Conservation (phyloP, 805 yeast genomes). For the Candida piceae region DNA sequence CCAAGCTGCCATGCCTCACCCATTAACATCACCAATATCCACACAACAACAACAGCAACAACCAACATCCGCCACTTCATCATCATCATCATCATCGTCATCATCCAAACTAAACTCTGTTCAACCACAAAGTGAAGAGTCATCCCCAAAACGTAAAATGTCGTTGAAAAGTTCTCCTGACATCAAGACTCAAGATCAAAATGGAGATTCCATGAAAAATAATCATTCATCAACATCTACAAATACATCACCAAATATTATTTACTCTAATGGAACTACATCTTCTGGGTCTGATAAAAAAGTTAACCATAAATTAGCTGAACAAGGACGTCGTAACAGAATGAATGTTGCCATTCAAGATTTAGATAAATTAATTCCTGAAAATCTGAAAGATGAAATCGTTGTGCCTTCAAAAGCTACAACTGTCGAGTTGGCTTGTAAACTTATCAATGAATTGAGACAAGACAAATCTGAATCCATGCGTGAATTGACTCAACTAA, state of each 20-base stretch:
- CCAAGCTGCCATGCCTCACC: neutral
- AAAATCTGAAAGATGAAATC: conserved; percentile 46
- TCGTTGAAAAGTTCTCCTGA: no score
- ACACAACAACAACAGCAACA: conserved; percentile 10
- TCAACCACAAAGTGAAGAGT: no score
- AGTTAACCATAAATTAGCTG: conserved; percentile 85
- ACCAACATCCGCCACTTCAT: conserved; percentile 3
- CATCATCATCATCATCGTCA: no score
- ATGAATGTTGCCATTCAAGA: conserved; percentile 85
- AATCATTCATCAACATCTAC: conserved; percentile 15
- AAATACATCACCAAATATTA: conserved; percentile 17
- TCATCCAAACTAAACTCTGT: no score
- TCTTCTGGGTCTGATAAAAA: conserved; percentile 44
- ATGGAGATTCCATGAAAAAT: no score
- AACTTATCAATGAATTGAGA: conserved; percentile 51
- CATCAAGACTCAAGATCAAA: no score
- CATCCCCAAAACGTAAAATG: no score
- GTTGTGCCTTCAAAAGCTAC: conserved; percentile 88
- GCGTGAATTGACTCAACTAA: conserved; percentile 34
- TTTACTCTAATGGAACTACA: no score
- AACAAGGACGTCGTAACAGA: conserved; percentile 91
- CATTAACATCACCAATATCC: no score
- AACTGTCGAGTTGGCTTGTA: conserved; percentile 85
- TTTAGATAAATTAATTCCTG: conserved; percentile 63
- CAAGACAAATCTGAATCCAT: conserved; percentile 32